A percentile compares a stretch with the other conserved stretches of the same genome.
These are phyloP conservation scores for Phialocephala sp. DNA, from an alignment of 2,329 filamentous ascomycete species.

Conservation along the genomic window DNA sequence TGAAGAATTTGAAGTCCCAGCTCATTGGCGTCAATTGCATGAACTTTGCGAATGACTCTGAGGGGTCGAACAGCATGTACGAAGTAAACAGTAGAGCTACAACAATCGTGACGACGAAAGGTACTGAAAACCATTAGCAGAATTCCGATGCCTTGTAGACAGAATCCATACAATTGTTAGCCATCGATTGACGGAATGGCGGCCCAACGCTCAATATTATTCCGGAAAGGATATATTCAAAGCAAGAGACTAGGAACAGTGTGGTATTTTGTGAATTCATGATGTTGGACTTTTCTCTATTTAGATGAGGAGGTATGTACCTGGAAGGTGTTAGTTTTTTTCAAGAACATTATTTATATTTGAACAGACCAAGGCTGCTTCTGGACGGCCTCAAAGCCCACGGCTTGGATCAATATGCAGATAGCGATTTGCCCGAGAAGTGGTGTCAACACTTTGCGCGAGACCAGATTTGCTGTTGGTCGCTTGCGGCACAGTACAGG, in stretches of 20 bases:
- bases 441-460: slow-evolving; percentile 87
- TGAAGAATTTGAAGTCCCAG: slow-evolving; percentile 71
- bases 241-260: slow-evolving; percentile 88
- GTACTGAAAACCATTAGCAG: slow-evolving; percentile 57
- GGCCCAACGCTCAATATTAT: slow-evolving; percentile 89
- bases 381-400: slow-evolving; percentile 76
- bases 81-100: slow-evolving; percentile 69
- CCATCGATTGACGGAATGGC: slow-evolving; percentile 83
- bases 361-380: slow-evolving; percentile 73
- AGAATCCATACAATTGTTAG: slow-evolving; percentile 71
- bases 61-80: slow-evolving; percentile 83
- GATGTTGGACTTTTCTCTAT: slow-evolving; percentile 81
- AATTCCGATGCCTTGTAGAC: slow-evolving; percentile 8
- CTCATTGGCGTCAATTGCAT: slow-evolving; percentile 90
- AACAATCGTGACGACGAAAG: slow-evolving; percentile 80
- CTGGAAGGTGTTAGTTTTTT: slow-evolving; percentile 43
- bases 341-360: neutral
- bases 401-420: slow-evolving; percentile 76
- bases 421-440: slow-evolving; percentile 87
- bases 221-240: slow-evolving; percentile 91
- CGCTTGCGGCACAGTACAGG: slow-evolving; percentile 79
- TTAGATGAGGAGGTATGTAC: slow-evolving; percentile 80
- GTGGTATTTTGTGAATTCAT: slow-evolving; percentile 93
- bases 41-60: slow-evolving; percentile 67
- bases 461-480: slow-evolving; percentile 90